Base-by-base conservation (phyloP, 805 yeast species). In the Suhomyces pyralidae region DNA sequence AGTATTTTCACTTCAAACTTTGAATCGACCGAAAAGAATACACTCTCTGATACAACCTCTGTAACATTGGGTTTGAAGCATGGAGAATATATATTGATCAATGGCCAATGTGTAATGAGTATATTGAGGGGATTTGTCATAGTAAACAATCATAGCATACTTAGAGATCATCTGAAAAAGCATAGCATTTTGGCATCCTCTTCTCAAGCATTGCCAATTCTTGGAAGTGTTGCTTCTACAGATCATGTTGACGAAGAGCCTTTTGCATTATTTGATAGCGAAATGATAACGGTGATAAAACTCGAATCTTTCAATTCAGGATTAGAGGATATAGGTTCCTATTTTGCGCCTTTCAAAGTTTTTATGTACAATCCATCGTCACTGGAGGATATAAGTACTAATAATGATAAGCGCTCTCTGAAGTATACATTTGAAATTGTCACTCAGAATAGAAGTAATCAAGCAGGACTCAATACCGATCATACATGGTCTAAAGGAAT, bases 81-180 rank as follows among this genome's bases (percentile, higher is more conserved):
- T 1, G 64, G 66, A 25, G 82, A 82, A 52, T 70, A 61, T 48
- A 53, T 83, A 2, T 57, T 81, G 40, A 50, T 83, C 1, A 67
- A 70, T 51, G 87, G 88, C 0, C 82, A 77, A 53, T 81, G 72
- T 56, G 58, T 45, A 3, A 48, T 83, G 22, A 61, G 61, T 3
- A 66, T 83, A 0, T 76, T 74, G 54, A 62, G 78, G 49, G 88
- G 88, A 15, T 76, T 79, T 0, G 61, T 80, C 0, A 55, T 65
- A 3, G 54, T 82, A 1, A 82, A 83, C 55, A 71, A 77, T 12
- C 51, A 56, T 56, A 58, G 58, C 28, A 32, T 61, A 3, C 55
- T 52, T 46, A 60, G 57, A 51, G 67, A 17, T 42, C 58, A 76
- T 60, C 59, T 71, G 66, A 17, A 55, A 55, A 28, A 55, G 53